phyloP scores from a whole-genome alignment of 768 basidiomycete genomes.

The Lentinula guzmanii region DNA sequence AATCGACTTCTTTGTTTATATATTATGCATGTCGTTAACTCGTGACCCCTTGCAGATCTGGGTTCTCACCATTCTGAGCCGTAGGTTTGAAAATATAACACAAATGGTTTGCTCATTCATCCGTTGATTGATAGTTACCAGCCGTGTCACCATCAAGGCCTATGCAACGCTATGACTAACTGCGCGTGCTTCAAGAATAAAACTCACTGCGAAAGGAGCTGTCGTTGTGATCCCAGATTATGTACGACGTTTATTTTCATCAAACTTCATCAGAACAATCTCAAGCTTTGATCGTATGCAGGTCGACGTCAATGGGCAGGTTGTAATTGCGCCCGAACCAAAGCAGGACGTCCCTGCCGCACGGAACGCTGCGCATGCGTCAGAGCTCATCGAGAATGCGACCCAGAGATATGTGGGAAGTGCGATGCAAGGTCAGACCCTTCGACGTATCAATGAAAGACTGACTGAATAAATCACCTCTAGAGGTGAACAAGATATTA shows the following conservation, averaged over 20 bases:
- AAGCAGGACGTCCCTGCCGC: constrained; percentile 23
- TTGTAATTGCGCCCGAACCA: constrained; percentile 38
- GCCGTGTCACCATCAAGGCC: constrained; percentile 54
- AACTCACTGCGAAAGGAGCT: constrained; percentile 52
- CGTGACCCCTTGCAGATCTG: neutral
- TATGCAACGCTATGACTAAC: constrained; percentile 33
- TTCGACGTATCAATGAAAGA: neutral
- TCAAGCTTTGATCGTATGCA: constrained; percentile 16
- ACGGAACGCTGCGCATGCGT: constrained; percentile 48
- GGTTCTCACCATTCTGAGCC: neutral
- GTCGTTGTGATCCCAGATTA: constrained; percentile 37
- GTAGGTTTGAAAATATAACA: neutral
- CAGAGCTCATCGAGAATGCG: constrained; percentile 51
- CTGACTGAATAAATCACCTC: neutral
- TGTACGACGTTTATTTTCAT: constrained; percentile 30
- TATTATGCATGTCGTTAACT: too few species aligned
- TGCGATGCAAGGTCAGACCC: constrained; percentile 43
- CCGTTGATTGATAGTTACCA: constrained; percentile 23
- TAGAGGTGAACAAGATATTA: neutral
- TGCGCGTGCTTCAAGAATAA: constrained; percentile 47
- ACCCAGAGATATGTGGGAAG: constrained; percentile 54
- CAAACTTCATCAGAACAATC: neutral
- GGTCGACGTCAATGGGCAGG: constrained; percentile 53
- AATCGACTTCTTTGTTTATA: neutral
- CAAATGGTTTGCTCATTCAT: neutral